Percentiles rank a stretch among this genome's conserved stretches.
phyloP scores from a whole-genome alignment of 305 asterid species.

The Andrographis paniculata region DNA sequence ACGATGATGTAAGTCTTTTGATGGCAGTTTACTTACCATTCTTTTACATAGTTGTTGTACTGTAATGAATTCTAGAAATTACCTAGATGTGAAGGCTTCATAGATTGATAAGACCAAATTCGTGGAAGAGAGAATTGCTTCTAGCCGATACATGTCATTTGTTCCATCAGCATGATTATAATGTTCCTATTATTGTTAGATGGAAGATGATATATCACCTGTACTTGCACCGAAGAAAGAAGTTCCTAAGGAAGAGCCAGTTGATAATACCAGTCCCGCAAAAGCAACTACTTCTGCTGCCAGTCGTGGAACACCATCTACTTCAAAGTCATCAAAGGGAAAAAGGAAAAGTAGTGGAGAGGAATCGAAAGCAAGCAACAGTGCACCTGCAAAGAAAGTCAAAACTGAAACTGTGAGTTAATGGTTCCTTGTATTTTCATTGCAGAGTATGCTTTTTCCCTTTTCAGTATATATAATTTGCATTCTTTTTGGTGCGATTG shows the following conservation, averaged over 20 bases:
- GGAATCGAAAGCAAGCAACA: conserved; percentile 54
- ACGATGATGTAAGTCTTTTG: conserved; percentile 57
- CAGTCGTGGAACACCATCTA: conserved; percentile 59
- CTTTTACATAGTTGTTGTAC: too few relatives aligned
- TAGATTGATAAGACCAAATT: too few relatives aligned
- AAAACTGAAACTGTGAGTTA: conserved; percentile 73
- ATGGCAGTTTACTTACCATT: too few relatives aligned
- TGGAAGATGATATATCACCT: conserved; percentile 79
- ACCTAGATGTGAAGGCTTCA: too few relatives aligned
- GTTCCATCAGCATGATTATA: conserved; percentile 7
- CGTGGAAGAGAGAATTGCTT: too few relatives aligned
- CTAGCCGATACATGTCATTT: conserved; percentile 5
- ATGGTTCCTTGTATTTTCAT: conserved; percentile 2
- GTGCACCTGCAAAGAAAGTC: conserved; percentile 69
- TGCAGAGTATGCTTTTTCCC: background rate
- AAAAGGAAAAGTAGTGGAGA: conserved; percentile 66
- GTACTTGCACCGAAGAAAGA: conserved; percentile 87
- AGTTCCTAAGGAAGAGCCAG: conserved; percentile 74
- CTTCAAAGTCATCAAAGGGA: conserved; percentile 69
- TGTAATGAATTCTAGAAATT: too few relatives aligned
- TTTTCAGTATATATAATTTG: background rate
- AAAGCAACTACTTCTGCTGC: conserved; percentile 52
- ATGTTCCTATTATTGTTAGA: conserved; percentile 29
- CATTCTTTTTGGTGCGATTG: background rate
- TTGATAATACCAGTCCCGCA: conserved; percentile 54